phyloP scores from a whole-genome alignment of 768 basidiomycete genomes.

The Suillus discolor region DNA sequence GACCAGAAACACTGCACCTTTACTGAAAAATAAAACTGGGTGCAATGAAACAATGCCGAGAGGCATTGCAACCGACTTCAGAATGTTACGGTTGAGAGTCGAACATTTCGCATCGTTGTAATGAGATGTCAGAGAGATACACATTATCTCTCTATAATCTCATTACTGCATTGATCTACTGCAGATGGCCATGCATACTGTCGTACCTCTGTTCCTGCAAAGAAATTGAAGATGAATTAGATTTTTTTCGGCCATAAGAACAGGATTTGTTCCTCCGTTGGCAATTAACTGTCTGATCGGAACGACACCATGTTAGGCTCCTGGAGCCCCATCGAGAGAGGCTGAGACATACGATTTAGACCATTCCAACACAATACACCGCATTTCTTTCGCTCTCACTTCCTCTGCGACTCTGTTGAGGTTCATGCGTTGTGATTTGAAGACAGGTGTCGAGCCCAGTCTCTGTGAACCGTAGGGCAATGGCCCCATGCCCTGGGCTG shows the following conservation, averaged over 20 bases:
- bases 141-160: background rate
- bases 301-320: slow-evolving; percentile 27
- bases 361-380: slow-evolving; percentile 18
- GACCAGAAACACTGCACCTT: background rate
- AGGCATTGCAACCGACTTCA: background rate
- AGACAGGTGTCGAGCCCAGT: slow-evolving; percentile 32
- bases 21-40: background rate
- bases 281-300: slow-evolving; percentile 25
- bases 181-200: background rate
- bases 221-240: background rate
- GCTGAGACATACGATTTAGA: too few relatives aligned
- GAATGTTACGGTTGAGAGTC: background rate
- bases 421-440: slow-evolving; percentile 14
- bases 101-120: background rate
- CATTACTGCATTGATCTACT: background rate
- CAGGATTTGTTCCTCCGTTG: background rate
- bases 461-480: slow-evolving; percentile 33
- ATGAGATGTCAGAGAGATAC: background rate
- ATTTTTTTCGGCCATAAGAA: background rate
- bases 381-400: slow-evolving; percentile 23
- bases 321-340: too few relatives aligned
- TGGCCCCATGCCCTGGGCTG: slow-evolving; percentile 36
- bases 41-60: background rate
- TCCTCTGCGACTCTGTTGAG: slow-evolving; percentile 26
- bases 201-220: background rate